Evolutionary conservation across 257 asterid species (phyloP), one percentile per base, ranked within the genome.

Genomic region (Forsythia viridissima): DNA sequence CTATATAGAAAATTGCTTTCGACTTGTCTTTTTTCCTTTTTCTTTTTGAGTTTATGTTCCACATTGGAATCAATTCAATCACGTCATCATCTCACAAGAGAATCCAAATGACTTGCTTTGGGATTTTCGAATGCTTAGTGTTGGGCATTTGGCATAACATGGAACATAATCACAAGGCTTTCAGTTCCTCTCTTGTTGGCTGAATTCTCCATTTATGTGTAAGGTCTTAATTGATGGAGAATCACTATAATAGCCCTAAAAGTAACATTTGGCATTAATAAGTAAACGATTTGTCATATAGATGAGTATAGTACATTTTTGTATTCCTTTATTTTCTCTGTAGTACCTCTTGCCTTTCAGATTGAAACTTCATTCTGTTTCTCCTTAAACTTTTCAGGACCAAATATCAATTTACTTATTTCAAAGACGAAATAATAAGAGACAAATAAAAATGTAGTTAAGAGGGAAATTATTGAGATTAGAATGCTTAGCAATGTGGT

Each of bases 91-190:
- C 16, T 75, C 67, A 57, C 41, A 36, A 24, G 66, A 48, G 42
- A 71, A 24, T 39, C 30, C 80, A 74, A 61, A 21, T 11, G 40
- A 75, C 73, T 44, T 38, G 38, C 69, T 78, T 46, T 55, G 3
- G 71, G 78, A 63, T 30, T 59, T n/a, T 9, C 34, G 13, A 59
- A n/a, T 20, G 12, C 3, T 20, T 59, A 57, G 34, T 30, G 34
- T 30, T 30, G 34, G 34, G 1, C 34, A 57, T 57, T 57, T 20
- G 37, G 37, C 37, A 20, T 59, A 8, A 6, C 20, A 59, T 20
- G 67, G 24, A n/a, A 8, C 30, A 18, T 18, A n/a, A 15, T 57
- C 36, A 20, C 8, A 37, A 9, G 30, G 67, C 67, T 59, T 8
- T 59, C 36, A 20, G 67, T 59, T 59, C 67, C 36, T 59, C 13